A percentile compares a stretch with the other conserved stretches of the same genome.
Conservation (phyloP, 257 asterid genomes). For the Mitragyna speciosa region DNA sequence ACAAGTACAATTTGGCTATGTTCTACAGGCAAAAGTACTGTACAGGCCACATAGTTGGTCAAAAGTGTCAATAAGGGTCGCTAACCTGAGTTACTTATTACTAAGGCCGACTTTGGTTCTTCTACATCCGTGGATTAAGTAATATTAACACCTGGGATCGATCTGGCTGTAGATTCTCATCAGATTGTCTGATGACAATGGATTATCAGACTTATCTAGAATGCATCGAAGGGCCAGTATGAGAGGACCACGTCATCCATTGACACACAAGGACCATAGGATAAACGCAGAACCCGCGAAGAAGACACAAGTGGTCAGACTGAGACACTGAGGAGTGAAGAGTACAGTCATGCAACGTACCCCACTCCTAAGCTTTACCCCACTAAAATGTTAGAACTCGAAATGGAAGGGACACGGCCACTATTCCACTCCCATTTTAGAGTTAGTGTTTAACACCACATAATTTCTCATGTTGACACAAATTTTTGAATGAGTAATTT, state of each 20-base stretch:
- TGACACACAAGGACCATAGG: background rate
- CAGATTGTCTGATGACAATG: background rate
- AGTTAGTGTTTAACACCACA: background rate
- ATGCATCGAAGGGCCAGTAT: constrained; percentile 4
- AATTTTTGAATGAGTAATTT: background rate
- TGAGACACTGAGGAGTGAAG: constrained; percentile 19
- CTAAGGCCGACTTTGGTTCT: background rate
- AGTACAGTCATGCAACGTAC: constrained; percentile 2
- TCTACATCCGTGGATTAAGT: background rate
- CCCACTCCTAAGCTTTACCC: constrained; percentile 12
- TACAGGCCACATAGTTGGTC: constrained; percentile 1
- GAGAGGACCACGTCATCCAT: background rate
- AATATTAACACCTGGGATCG: background rate
- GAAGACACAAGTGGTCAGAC: constrained; percentile 26
- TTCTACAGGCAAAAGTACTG: too few relatives aligned
- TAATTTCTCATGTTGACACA: background rate
- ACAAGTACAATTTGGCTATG: constrained; percentile 16
- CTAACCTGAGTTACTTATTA: background rate
- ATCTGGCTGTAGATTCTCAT: background rate
- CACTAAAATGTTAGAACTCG: background rate
- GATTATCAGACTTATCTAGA: background rate
- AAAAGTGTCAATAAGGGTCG: constrained; percentile 6
- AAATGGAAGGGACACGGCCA: constrained; percentile 4
- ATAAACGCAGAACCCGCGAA: background rate
- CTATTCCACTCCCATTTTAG: background rate